Conservation (phyloP, 1,284 basidiomycete genomes). For the Pholiota adiposa region DNA sequence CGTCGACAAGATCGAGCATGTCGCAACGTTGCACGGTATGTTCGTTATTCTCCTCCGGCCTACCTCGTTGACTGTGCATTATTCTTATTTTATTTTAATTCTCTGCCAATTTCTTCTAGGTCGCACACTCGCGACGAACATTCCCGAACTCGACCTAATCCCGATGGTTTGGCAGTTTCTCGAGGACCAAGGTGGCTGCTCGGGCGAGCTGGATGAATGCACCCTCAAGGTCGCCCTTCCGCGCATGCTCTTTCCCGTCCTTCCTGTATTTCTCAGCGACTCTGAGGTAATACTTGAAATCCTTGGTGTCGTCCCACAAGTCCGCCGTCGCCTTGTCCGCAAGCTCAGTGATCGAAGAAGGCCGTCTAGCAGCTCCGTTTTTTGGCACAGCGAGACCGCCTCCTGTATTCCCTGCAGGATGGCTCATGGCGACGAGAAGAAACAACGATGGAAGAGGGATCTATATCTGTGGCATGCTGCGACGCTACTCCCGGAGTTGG, state of each 20-base stretch:
- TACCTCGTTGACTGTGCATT: too few species aligned
- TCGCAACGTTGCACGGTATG: too few species aligned
- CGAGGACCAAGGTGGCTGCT: slow-evolving; percentile 66
- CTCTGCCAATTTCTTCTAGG: too few species aligned
- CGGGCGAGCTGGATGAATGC: slow-evolving; percentile 63
- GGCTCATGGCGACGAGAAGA: slow-evolving; percentile 12
- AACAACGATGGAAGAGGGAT: not conserved
- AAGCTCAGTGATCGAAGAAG: slow-evolving; percentile 59
- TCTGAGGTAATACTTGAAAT: slow-evolving; percentile 59
- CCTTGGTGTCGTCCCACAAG: slow-evolving; percentile 50
- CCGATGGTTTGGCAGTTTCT: slow-evolving; percentile 62
- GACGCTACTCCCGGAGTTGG: not conserved
- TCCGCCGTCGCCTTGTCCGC: slow-evolving; percentile 51
- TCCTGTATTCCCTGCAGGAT: slow-evolving; percentile 6
- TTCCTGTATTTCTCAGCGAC: slow-evolving; percentile 57
- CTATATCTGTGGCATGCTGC: slow-evolving; percentile 6
- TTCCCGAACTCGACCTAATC: too few species aligned
- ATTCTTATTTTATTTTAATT: too few species aligned
- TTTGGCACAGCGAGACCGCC: slow-evolving; percentile 7
- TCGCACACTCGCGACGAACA: too few species aligned
- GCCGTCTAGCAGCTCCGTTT: slow-evolving; percentile 27
- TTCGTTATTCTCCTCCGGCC: too few species aligned
- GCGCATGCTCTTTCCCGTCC: slow-evolving; percentile 44
- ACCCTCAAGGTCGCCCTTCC: slow-evolving; percentile 54
- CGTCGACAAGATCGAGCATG: too few species aligned